Percentiles rank a stretch among this genome's conserved stretches.
Conservation (phyloP, 2,329 filamentous ascomycete genomes). For the Chalaropsis thielavioides region DNA sequence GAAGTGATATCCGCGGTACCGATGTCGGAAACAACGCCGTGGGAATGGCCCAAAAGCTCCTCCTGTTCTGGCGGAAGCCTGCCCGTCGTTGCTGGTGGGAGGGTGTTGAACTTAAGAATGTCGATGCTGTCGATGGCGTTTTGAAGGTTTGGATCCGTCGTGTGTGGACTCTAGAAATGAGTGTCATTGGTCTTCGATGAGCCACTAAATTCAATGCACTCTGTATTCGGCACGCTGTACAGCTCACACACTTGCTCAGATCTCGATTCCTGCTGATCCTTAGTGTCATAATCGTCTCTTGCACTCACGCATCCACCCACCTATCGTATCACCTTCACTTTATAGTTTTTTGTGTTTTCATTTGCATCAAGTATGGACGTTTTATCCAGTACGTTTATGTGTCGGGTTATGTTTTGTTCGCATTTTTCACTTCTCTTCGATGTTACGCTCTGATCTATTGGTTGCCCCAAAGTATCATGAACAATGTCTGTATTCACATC, state of each 20-base stretch:
- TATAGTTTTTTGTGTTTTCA: not conserved
- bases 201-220: not conserved
- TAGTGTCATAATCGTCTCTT: not conserved
- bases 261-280: not conserved
- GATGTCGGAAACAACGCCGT: conserved; percentile 64
- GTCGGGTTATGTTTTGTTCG: not conserved
- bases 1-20: conserved; percentile 79
- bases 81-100: conserved; percentile 98
- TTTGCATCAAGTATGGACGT: not conserved
- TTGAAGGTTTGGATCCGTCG: conserved; percentile 97
- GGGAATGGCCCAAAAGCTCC: conserved; percentile 94
- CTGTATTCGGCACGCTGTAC: not conserved
- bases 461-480: too few species aligned
- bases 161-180: conserved; percentile 99
- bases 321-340: too few species aligned
- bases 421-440: not conserved
- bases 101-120: conserved; percentile 76
- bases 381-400: not conserved
- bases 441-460: too few species aligned
- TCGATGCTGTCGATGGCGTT: conserved; percentile 80
- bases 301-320: not conserved
- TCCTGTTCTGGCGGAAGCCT: conserved; percentile 96
- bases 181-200: conserved; percentile 69
- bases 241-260: not conserved
- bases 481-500: not conserved